A percentile compares a stretch with the other conserved stretches of the same genome.
Evolutionary conservation across 2,329 filamentous ascomycete species (phyloP).

Genomic region (Colletotrichum horii): DNA sequence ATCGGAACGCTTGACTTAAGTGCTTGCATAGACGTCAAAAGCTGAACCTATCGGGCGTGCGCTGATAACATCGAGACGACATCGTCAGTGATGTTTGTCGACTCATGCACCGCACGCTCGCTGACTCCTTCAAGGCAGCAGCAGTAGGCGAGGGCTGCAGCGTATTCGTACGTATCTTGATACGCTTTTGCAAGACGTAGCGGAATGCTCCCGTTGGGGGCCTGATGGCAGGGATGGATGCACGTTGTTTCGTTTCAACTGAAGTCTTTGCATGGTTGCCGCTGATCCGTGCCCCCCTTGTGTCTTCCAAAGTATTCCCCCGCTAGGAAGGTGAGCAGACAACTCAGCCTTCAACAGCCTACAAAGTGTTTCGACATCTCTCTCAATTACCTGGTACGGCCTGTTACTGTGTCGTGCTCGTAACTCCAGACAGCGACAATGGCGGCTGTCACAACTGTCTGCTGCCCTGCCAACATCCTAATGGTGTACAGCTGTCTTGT

Average conservation of each 20-base stretch:
- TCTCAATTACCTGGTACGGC: not conserved
- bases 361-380: slow-evolving; percentile 11
- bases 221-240: not conserved
- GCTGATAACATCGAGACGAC: not conserved
- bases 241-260: slow-evolving; percentile 13
- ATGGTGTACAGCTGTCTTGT: slow-evolving; percentile 13
- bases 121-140: not conserved
- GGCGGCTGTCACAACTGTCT: slow-evolving; percentile 8
- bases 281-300: slow-evolving; percentile 1
- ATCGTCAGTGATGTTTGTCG: not conserved
- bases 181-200: not conserved
- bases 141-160: not conserved
- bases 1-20: not conserved
- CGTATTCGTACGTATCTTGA: not conserved
- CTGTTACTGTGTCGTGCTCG: not conserved
- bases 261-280: slow-evolving; percentile 3
- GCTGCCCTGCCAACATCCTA: not conserved
- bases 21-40: not conserved
- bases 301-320: not conserved
- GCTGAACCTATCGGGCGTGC: not conserved
- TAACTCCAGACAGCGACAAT: not conserved
- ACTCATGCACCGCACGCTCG: not conserved
- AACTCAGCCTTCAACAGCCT: not conserved
- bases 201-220: not conserved
- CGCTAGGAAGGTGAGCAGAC: not conserved